A percentile compares a stretch with the other conserved stretches of the same genome.
Evolutionary conservation across 2,329 filamentous ascomycete species (phyloP).

Genomic region (Leptographium galeiforme): DNA sequence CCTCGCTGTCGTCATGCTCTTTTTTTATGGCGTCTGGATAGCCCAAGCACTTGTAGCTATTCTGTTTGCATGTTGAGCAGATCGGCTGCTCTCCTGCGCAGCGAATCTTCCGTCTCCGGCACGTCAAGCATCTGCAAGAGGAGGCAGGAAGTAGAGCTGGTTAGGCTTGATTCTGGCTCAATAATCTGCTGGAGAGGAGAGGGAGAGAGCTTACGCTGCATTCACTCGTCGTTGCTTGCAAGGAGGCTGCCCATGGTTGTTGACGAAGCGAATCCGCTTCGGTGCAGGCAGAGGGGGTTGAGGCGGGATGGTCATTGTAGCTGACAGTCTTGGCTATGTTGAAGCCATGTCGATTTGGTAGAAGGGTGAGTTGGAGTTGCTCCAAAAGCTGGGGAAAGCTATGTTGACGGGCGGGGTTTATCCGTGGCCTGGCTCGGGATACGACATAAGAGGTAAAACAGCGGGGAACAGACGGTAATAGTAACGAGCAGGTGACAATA

Average conservation of each 20-base stretch:
- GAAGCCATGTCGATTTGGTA: conserved; percentile 19
- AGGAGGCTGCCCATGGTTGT: conserved; percentile 68
- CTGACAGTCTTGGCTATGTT: conserved; percentile 11
- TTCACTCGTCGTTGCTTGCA: conserved; percentile 68
- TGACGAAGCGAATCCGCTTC: conserved; percentile 64
- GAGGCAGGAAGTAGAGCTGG: background rate
- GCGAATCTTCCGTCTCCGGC: conserved; percentile 62
- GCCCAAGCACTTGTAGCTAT: conserved; percentile 55
- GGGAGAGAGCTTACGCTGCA: conserved; percentile 47
- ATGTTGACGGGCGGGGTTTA: background rate
- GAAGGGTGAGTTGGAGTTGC: background rate
- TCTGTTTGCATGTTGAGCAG: conserved; percentile 60
- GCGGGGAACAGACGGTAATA: background rate
- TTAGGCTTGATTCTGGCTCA: background rate
- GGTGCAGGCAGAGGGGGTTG: conserved; percentile 29
- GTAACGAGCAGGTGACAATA: background rate
- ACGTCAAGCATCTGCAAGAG: conserved; percentile 48
- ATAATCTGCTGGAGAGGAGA: background rate
- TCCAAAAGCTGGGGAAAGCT: conserved; percentile 2
- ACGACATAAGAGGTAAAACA: background rate
- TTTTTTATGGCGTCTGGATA: conserved; percentile 42
- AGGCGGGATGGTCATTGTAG: conserved; percentile 32
- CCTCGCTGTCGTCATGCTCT: conserved; percentile 8
- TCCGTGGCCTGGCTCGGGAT: background rate
- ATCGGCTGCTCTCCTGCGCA: conserved; percentile 60